Base-by-base conservation (phyloP, 176 grass and related monocot species). In the Zizania latifolia region DNA sequence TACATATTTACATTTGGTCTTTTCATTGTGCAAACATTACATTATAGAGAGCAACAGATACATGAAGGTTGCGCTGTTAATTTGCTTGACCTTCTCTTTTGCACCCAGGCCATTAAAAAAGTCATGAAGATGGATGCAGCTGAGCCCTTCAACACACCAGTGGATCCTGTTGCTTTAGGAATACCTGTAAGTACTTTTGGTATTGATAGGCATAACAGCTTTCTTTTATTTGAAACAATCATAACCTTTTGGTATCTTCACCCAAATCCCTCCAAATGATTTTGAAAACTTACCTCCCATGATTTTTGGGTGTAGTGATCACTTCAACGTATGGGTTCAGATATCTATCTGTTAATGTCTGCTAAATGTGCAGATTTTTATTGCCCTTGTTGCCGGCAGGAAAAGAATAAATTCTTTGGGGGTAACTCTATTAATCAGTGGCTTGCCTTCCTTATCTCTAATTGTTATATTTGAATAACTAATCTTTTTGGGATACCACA, bases 91-190 rank as follows among this genome's bases (percentile, higher is more conserved):
- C 30, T 74, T 81, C 17, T 69, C 28, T n/a, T 75, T 58, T 74
- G 55, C 10, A 58, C 16, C 53, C 79, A 99, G 95, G 92, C 88
- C 82, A 92, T 99, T 76, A 94, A 81, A 54, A 99, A 99, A 86
- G 83, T 99, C 65, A 99, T 95, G 92, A 92, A 89, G 79, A 90
- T 92, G 82, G 92, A 99, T 2, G 89, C 96, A 62, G 92, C 96
- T 62, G 96, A 74, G 43, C 96, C 96, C 8, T 99, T 99, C 79
- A 99, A 99, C 14, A 55, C 57, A 21, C 96, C 96, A 27, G 96
- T 99, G 4, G 86, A 95, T 50, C 96, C 96, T 34, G 80, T 88
- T 84, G 92, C 95, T 62, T 58, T 99, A 69, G 89, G 82, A 72
- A 94, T 99, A 79, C 96, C 96, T 77, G 96, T 99, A 72, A 99